phyloP scores from a whole-genome alignment of 1,139 yeast species.

The Blastobotrys raffinosifermentans region DNA sequence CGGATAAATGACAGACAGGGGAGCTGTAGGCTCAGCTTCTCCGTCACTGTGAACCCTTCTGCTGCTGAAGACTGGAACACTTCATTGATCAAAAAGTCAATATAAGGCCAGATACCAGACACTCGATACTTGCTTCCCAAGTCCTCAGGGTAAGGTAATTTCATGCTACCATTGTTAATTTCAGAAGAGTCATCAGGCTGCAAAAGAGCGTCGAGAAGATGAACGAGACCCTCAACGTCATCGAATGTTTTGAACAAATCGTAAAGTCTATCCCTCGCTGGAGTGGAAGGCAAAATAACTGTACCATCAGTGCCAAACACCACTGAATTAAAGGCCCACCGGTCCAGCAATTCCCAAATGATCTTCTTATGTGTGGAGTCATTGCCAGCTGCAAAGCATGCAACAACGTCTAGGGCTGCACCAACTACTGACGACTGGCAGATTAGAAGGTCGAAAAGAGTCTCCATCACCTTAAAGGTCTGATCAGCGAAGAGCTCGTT shows the following conservation, averaged over 20 bases:
- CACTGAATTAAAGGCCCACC: constrained; percentile 54
- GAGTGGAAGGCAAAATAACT: constrained; percentile 19
- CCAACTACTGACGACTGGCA: constrained; percentile 51
- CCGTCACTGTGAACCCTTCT: constrained; percentile 30
- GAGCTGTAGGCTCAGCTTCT: constrained; percentile 45
- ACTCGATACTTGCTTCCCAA: constrained; percentile 60
- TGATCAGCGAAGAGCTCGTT: constrained; percentile 33
- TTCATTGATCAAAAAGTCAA: constrained; percentile 64
- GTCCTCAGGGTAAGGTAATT: constrained; percentile 54
- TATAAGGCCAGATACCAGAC: constrained; percentile 73
- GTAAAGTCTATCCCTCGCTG: constrained; percentile 28
- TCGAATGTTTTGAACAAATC: constrained; percentile 26
- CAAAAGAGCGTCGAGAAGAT: constrained; percentile 43
- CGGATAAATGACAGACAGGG: constrained; percentile 48
- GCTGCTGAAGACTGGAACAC: constrained; percentile 47
- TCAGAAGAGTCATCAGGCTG: constrained; percentile 21
- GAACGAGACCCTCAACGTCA: constrained; percentile 55
- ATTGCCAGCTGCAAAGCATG: constrained; percentile 46
- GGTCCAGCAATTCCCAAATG: constrained; percentile 68
- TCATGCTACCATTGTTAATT: not conserved
- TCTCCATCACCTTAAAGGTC: constrained; percentile 21
- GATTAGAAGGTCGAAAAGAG: constrained; percentile 43
- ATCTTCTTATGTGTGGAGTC: constrained; percentile 39
- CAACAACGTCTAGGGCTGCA: constrained; percentile 46
- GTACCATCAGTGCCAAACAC: constrained; percentile 26